Evolutionary conservation across 129 eudicot species (phyloP), one percentile per base, ranked within the genome.

Genomic region (Flaveria brownii): DNA sequence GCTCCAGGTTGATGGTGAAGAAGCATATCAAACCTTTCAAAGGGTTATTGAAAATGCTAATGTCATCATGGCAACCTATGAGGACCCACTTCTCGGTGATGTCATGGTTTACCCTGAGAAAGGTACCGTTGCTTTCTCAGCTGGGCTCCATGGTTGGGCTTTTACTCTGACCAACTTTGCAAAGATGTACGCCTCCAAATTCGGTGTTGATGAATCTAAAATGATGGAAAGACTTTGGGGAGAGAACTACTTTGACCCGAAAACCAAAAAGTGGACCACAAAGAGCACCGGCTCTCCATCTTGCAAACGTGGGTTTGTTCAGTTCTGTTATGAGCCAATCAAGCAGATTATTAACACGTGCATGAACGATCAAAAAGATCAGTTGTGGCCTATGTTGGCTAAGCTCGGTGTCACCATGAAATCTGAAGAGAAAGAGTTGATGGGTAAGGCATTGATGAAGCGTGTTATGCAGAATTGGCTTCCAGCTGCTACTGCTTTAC

Each of bases 191-290:
- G 91, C 91, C n/a, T 84, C 87, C 15, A 87, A 87, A 46, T 87
- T 84, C 25, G 87, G 91, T 42, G 91, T 87, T 52, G 91, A 85
- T 1, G 91, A 87, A 76, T 6, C 88, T 6, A 87, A 87, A 69
- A 84, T 87, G 91, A 85, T 87, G 91, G 91, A 87, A 67, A 82
- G 91, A 68, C 87, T 87, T 8, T 87, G 87, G 91, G 91, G 91
- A 18, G 89, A 82, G 50, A 87, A 85, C 68, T 84, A 56, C 15
- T 84, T 84, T 14, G 82, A 84, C 74, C 87, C 87, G 0, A 79
- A 79, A 66, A 84, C 91, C 15, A 84, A 84, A 71, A 87, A 85
- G 73, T 87, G 91, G 91, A 87, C 91, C 18, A 87, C 67, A 20
- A 87, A 84, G 85, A 73, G 63, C 68, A 76, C 88, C 0, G 88